Conservation (phyloP, 768 basidiomycete species). For the Termitomyces sp. region DNA sequence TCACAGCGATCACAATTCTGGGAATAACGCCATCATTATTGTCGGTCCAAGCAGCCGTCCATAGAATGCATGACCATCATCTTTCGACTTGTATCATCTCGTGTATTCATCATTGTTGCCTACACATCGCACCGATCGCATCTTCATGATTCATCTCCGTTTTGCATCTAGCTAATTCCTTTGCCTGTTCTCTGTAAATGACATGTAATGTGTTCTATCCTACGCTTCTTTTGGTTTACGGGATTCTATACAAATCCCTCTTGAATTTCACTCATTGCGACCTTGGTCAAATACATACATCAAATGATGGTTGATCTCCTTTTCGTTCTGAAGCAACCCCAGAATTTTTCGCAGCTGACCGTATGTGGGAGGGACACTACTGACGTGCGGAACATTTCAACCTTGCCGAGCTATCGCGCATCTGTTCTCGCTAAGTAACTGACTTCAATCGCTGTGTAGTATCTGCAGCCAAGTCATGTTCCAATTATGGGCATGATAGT, state of each 20-base stretch:
- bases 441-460: neutral
- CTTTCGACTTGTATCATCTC: neutral
- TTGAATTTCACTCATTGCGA: neutral
- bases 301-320: neutral
- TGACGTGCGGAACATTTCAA: neutral
- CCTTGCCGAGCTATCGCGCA: neutral
- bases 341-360: neutral
- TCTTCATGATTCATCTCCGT: neutral
- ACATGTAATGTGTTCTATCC: neutral
- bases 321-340: neutral
- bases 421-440: neutral
- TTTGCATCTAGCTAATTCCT: neutral
- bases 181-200: neutral
- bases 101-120: neutral
- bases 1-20: slow-evolving; percentile 2
- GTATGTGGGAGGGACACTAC: neutral
- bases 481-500: neutral
- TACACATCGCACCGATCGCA: neutral
- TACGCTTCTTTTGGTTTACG: neutral
- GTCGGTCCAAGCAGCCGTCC: slow-evolving; percentile 14
- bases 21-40: slow-evolving; percentile 7
- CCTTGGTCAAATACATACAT: too few relatives aligned
- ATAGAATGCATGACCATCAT: slow-evolving; percentile 1
- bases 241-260: neutral
- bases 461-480: neutral